phyloP scores from a whole-genome alignment of 1,284 basidiomycete genomes.

The Fomes fomentarius region DNA sequence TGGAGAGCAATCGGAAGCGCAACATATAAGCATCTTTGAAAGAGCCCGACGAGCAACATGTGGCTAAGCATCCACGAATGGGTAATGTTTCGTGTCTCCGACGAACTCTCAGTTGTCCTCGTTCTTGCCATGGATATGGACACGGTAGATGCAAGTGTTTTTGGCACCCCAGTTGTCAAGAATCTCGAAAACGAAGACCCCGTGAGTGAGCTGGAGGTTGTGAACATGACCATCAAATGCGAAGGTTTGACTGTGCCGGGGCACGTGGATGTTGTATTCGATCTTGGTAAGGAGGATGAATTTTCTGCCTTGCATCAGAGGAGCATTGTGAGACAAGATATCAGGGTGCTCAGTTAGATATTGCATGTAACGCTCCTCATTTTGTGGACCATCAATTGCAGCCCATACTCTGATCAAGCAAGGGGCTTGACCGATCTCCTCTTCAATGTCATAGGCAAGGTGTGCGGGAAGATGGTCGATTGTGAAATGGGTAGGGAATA shows the following conservation, averaged over 20 bases:
- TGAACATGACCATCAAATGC: slow-evolving; percentile 2
- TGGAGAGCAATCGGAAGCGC: no score
- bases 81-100: no score
- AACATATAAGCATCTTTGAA: no score
- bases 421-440: slow-evolving; percentile 12
- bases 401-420: slow-evolving; percentile 13
- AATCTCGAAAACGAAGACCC: slow-evolving; percentile 15
- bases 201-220: slow-evolving; percentile 1
- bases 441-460: slow-evolving; percentile 1
- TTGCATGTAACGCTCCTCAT: no score
- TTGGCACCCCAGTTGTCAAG: slow-evolving; percentile 14
- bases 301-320: not conserved
- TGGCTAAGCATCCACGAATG: no score
- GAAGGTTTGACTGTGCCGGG: slow-evolving; percentile 9
- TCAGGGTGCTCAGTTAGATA: no score
- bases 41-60: no score
- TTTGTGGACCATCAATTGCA: slow-evolving; percentile 5
- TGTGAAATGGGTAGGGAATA: slow-evolving; percentile 15
- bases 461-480: slow-evolving; percentile 19
- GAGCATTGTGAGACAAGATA: no score
- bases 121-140: slow-evolving; percentile 19
- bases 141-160: slow-evolving; percentile 15
- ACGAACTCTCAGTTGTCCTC: no score
- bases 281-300: slow-evolving; percentile 8
- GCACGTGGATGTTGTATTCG: slow-evolving; percentile 6